These are phyloP conservation scores for Neurospora sp. DNA, from an alignment of 495 filamentous ascomycete species.

Conservation along the genomic window DNA sequence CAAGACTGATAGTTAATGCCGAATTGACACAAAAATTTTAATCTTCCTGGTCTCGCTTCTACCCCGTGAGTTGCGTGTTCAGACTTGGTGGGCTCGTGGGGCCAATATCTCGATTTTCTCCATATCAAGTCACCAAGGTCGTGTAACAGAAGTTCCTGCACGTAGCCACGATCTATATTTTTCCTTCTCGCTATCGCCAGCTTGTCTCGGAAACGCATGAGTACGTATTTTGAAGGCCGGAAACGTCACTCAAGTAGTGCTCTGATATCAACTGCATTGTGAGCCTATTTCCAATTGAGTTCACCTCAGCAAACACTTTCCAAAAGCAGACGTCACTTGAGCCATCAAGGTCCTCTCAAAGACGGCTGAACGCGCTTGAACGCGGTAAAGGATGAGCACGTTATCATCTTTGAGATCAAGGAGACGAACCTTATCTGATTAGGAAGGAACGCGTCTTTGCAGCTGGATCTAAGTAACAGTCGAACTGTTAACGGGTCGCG, in stretches of 20 bases:
- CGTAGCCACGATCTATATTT: not conserved
- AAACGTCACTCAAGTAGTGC: not conserved
- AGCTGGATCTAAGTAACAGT: not conserved
- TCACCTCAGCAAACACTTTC: not conserved
- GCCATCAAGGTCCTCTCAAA: not conserved
- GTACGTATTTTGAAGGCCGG: slow-evolving; percentile 2
- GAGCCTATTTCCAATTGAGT: not conserved
- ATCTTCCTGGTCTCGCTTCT: not conserved
- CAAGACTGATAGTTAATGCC: not conserved
- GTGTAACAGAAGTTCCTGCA: not conserved
- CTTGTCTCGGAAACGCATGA: not conserved
- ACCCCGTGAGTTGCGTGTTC: not conserved
- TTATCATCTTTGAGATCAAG: not conserved
- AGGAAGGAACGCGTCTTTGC: not conserved
- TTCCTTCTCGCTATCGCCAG: not conserved
- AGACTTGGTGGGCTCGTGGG: not conserved
- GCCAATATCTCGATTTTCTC: not conserved
- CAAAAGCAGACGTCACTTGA: not conserved
- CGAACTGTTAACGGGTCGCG: not conserved
- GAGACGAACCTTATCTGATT: not conserved
- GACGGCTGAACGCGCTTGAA: not conserved
- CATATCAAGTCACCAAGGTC: not conserved
- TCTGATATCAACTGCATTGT: not conserved
- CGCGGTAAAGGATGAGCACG: not conserved
- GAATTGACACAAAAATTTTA: not conserved